Percentiles rank a stretch among this genome's conserved stretches.
Evolutionary conservation across 176 grass and related monocot species (phyloP).

Genomic region (Carex scoparia): DNA sequence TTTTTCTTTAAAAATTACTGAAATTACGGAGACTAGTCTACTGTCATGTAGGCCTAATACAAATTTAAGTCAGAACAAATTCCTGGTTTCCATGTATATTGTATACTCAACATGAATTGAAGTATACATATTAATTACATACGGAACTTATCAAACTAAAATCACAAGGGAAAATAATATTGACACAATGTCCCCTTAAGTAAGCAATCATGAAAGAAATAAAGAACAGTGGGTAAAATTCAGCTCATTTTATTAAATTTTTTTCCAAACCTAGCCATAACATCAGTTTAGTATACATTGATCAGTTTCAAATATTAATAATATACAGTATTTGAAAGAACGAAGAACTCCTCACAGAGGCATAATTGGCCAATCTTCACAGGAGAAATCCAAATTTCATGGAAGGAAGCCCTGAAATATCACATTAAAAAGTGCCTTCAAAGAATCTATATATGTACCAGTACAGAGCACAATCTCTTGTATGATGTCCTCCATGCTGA

Average conservation of each 20-base stretch:
- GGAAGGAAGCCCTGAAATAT: neutral
- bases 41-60: too few relatives aligned
- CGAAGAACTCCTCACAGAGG: neutral
- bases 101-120: too few relatives aligned
- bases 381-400: constrained; percentile 13
- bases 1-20: too few relatives aligned
- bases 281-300: neutral
- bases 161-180: too few relatives aligned
- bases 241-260: neutral
- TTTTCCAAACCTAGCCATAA: neutral
- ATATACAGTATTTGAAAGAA: neutral
- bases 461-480: neutral
- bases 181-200: neutral
- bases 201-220: neutral
- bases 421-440: neutral
- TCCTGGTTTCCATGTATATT: too few relatives aligned
- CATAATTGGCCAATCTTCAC: constrained; percentile 17
- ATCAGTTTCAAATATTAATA: neutral
- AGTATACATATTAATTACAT: too few relatives aligned
- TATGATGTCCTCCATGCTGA: neutral
- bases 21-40: too few relatives aligned
- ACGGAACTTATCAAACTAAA: too few relatives aligned
- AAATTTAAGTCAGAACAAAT: too few relatives aligned
- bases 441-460: neutral
- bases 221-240: neutral